Evolutionary conservation across 495 filamentous ascomycete genomes (phyloP), one percentile per base, ranked within the genome.

Genomic region (Hypoxylon lienhwacheense): DNA sequence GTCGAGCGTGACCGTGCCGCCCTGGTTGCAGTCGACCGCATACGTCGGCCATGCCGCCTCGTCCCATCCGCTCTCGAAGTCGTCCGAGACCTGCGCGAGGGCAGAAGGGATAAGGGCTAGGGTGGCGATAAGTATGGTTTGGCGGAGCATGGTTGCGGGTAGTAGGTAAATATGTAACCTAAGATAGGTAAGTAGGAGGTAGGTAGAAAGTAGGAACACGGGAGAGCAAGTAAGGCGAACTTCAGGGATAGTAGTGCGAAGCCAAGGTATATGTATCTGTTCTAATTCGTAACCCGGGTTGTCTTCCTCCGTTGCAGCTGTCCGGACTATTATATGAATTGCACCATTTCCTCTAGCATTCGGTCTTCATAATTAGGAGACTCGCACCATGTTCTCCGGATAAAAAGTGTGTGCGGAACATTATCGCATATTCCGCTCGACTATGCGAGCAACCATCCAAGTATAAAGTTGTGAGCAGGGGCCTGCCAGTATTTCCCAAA

Each of bases 1-100:
- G 61, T 83, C 80, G 6, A 83, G 77, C 3, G 61, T 68, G 50
- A 83, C 73, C 46, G 67, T 73, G 31, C 80, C 80, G 29, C 80
- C 80, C 62, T 81, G 78, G 69, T 66, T 80, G 66, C 79, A 82
- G 68, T 81, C 77, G 7, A 70, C 54, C 5, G 80, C 80, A 57
- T 80, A 82, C 10, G 65, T 77, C 3, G 78, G 77, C 80, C 80
- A 82, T 54, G 72, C 70, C 2, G 74, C 56, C 41, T 75, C 43
- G 58, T 81, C 73, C 76, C 71, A 81, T 25, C 80, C 80, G 42
- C 51, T 70, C 62, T 82, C 80, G 44, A 82, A 82, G 56, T 68
- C 69, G 21, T 77, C 74, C n/a, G 73, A 69, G 56, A 81, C 63
- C 48, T 81, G 80, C 28, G 60, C 79, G 24, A 78, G 45, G 37